Evolutionary conservation across 2,329 filamentous ascomycete species (phyloP).

Genomic region (Bipolaris sorokiniana): DNA sequence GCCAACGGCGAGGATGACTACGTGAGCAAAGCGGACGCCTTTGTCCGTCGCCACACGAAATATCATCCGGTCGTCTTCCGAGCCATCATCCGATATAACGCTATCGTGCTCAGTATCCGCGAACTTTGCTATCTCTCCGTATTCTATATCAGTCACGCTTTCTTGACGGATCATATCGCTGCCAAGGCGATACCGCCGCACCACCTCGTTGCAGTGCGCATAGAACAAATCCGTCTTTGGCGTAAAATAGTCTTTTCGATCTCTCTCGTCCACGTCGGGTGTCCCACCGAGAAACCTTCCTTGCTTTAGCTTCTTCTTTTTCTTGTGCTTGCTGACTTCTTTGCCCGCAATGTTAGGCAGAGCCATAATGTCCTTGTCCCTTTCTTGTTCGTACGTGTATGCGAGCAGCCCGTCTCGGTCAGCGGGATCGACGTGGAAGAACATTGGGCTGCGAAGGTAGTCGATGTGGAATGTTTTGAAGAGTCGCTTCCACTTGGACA

Average conservation of each 20-base stretch:
- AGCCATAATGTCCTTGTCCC: constrained; percentile 70
- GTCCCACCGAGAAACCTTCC: constrained; percentile 53
- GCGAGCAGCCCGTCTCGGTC: constrained; percentile 76
- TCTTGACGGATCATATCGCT: constrained; percentile 65
- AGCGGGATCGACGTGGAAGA: constrained; percentile 79
- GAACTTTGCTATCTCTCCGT: constrained; percentile 54
- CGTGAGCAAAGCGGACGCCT: constrained; percentile 61
- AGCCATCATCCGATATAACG: constrained; percentile 24
- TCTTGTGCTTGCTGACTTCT: constrained; percentile 77
- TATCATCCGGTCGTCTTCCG: constrained; percentile 56
- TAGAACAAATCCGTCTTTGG: constrained; percentile 51
- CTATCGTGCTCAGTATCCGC: constrained; percentile 25
- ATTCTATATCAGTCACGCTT: constrained; percentile 66
- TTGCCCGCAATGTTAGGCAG: constrained; percentile 78
- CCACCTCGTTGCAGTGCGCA: constrained; percentile 50
- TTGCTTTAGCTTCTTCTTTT: constrained; percentile 65
- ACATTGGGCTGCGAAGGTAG: constrained; percentile 78
- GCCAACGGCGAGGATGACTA: constrained; percentile 74
- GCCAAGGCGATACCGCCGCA: constrained; percentile 57
- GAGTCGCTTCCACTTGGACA: constrained; percentile 72
- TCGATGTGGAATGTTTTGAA: constrained; percentile 73
- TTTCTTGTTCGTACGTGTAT: constrained; percentile 66
- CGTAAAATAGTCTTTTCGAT: constrained; percentile 56
- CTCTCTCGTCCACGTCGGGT: constrained; percentile 53
- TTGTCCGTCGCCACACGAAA: constrained; percentile 69